A percentile compares a stretch with the other conserved stretches of the same genome.
Evolutionary conservation across 768 basidiomycete genomes (phyloP).

Genomic region (Amanita exitialis): DNA sequence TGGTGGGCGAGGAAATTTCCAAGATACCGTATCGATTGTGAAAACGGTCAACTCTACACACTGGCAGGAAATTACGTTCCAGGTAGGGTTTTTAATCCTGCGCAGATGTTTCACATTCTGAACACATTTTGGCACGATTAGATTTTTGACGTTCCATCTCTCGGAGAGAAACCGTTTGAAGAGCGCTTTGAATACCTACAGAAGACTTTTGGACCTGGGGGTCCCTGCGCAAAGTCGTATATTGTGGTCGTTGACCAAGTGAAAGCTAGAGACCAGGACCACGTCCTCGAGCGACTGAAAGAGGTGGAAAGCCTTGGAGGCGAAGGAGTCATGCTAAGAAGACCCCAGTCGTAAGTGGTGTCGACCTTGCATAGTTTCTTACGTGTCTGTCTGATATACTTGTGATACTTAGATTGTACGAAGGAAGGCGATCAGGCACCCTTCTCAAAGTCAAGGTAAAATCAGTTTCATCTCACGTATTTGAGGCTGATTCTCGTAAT

Average conservation of each 20-base stretch:
- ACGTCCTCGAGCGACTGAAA: constrained; percentile 44
- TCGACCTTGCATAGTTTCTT: background rate
- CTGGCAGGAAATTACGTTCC: constrained; percentile 45
- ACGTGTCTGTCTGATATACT: background rate
- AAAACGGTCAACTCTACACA: constrained; percentile 47
- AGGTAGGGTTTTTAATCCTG: constrained; percentile 22
- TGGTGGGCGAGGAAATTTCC: constrained; percentile 45
- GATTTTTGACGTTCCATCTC: constrained; percentile 51
- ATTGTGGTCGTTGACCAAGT: constrained; percentile 41
- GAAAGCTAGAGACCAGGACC: constrained; percentile 30
- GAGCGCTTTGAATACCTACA: constrained; percentile 34
- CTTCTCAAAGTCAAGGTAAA: constrained; percentile 45
- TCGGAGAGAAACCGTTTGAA: constrained; percentile 36
- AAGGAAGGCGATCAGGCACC: constrained; percentile 35
- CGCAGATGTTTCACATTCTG: background rate
- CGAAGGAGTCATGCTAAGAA: constrained; percentile 49
- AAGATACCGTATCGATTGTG: constrained; percentile 49
- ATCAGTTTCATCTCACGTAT: background rate
- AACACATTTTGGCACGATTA: constrained; percentile 12
- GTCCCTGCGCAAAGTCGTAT: constrained; percentile 29
- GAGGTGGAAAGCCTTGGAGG: constrained; percentile 45
- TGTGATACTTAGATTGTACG: constrained; percentile 28
- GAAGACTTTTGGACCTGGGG: constrained; percentile 35
- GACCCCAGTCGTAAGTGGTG: constrained; percentile 33
- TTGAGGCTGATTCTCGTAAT: background rate